phyloP scores from a whole-genome alignment of 345 rosid genomes.

The Melaleuca quinquenervia region DNA sequence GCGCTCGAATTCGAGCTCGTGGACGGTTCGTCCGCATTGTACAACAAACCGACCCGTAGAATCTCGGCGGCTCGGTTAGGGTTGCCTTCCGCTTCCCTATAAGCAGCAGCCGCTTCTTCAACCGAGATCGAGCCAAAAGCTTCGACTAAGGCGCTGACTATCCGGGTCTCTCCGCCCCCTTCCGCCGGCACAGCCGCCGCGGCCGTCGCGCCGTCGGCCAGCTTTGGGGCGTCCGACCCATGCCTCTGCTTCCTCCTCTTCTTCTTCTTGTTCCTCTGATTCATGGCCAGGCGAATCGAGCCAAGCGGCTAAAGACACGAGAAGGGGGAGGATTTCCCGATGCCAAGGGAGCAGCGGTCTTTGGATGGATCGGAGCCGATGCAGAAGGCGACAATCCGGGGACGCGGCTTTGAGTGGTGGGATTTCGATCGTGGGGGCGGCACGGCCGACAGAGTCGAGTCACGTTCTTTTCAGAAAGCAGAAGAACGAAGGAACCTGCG shows the following conservation, averaged over 20 bases:
- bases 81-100: constrained; percentile 33
- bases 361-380: background rate
- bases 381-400: background rate
- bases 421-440: background rate
- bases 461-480: background rate
- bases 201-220: background rate
- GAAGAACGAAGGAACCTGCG: background rate
- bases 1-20: constrained; percentile 34
- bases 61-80: constrained; percentile 34
- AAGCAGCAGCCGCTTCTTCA: constrained; percentile 39
- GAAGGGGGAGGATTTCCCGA: background rate
- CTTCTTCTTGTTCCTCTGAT: constrained; percentile 22
- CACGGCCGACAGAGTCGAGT: background rate
- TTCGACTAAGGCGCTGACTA: constrained; percentile 21
- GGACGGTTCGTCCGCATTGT: constrained; percentile 28
- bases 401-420: background rate
- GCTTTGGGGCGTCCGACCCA: constrained; percentile 6
- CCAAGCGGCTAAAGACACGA: background rate
- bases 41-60: constrained; percentile 12
- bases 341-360: background rate
- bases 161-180: background rate
- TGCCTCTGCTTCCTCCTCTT: constrained; percentile 37
- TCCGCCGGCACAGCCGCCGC: background rate
- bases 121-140: constrained; percentile 47
- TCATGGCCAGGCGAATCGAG: background rate